Evolutionary conservation across 2,329 filamentous ascomycete genomes (phyloP).

Genomic region (Calonectria honghensis): DNA sequence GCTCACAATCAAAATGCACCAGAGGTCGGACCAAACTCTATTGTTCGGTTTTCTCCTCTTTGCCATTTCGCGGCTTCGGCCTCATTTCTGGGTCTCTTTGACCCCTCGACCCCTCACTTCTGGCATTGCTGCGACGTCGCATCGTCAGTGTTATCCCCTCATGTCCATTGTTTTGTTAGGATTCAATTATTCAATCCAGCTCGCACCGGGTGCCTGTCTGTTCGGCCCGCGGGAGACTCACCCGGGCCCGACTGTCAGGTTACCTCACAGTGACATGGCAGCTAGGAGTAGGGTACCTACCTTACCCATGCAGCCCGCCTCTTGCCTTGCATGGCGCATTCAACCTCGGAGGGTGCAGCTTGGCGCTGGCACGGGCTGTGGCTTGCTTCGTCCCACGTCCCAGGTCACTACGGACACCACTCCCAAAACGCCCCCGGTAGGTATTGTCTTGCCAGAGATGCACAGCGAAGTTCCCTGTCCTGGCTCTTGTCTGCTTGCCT

Average conservation of each 20-base stretch:
- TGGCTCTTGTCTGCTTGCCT: constrained; percentile 2
- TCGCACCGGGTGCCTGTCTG: constrained; percentile 5
- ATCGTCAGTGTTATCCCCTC: constrained; percentile 25
- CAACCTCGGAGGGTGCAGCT: constrained; percentile 19
- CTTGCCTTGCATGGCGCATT: constrained; percentile 11
- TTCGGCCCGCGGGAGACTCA: constrained; percentile 24
- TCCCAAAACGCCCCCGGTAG: constrained; percentile 8
- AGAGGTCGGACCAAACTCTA: constrained; percentile 34
- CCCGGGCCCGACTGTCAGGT: constrained; percentile 44
- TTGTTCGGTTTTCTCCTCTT: constrained; percentile 20
- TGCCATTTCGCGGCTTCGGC: constrained; percentile 17
- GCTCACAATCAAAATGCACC: constrained; percentile 23
- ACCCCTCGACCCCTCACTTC: constrained; percentile 17
- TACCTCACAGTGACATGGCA: constrained; percentile 38
- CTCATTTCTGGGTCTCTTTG: constrained; percentile 25
- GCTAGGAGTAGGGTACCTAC: constrained; percentile 26
- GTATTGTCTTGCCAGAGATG: constrained; percentile 18
- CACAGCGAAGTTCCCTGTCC: constrained; percentile 6
- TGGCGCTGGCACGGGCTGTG: constrained; percentile 23
- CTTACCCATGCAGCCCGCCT: constrained; percentile 4
- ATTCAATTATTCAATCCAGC: constrained; percentile 15
- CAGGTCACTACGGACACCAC: constrained; percentile 22
- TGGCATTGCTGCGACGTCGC: constrained; percentile 20
- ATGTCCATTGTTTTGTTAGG: constrained; percentile 17
- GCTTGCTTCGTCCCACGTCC: constrained; percentile 15